Conservation (phyloP, 2,329 filamentous ascomycete species). For the Penicillium sp. region DNA sequence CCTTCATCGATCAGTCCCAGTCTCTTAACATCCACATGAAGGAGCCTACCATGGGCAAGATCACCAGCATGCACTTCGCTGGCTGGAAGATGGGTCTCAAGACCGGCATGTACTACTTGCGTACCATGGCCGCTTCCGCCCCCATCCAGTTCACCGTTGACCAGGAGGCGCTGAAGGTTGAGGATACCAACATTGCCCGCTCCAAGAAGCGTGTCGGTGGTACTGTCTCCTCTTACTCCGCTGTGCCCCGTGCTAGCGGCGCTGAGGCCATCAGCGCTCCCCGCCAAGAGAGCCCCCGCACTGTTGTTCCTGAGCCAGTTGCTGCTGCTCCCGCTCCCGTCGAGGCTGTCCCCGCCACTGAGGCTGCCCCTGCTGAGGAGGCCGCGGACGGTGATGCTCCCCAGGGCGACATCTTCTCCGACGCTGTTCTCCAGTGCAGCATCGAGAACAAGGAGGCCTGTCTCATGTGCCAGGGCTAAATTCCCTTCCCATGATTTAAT, state of each 20-base stretch:
- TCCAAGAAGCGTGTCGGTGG: conserved; percentile 66
- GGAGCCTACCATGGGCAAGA: conserved; percentile 99
- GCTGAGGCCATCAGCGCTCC: conserved; percentile 44
- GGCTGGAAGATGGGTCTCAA: conserved; percentile 99
- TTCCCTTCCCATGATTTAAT: conserved; percentile 14
- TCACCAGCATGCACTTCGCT: conserved; percentile 98
- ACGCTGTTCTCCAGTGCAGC: conserved; percentile 88
- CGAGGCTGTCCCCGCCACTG: conserved; percentile 59
- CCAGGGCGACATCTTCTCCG: conserved; percentile 92
- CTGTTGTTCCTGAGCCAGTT: conserved; percentile 68
- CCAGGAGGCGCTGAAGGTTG: conserved; percentile 87
- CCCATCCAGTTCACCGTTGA: conserved; percentile 99
- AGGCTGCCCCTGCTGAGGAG: conserved; percentile 58
- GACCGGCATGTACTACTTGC: conserved; percentile 99
- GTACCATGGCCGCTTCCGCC: conserved; percentile 92
- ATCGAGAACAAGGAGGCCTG: conserved; percentile 96
- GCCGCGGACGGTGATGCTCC: conserved; percentile 71
- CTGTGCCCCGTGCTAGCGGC: conserved; percentile 68
- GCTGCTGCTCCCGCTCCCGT: conserved; percentile 43
- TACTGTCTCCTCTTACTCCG: conserved; percentile 57
- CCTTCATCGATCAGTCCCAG: conserved; percentile 98
- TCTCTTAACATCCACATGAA: conserved; percentile 99
- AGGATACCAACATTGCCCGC: conserved; percentile 75
- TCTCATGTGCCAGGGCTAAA: conserved; percentile 93
- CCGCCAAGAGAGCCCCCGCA: conserved; percentile 23